phyloP scores from a whole-genome alignment of 352 stramenopile species.

The Pythium phragmitis region DNA sequence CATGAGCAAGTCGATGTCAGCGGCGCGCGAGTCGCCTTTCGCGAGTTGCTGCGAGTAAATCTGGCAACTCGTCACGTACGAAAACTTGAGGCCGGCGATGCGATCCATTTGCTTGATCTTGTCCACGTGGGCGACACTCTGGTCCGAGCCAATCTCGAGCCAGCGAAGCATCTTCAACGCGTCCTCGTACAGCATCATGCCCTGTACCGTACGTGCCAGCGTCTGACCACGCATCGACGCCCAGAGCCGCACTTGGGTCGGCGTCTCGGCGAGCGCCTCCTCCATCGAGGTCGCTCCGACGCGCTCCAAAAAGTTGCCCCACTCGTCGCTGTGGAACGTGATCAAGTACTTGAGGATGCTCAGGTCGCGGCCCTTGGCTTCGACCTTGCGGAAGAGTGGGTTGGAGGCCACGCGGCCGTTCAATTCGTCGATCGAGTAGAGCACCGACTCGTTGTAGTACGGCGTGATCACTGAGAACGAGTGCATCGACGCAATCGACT shows the following conservation, averaged over 20 bases:
- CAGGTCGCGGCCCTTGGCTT: slow-evolving; percentile 79
- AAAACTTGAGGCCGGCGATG: slow-evolving; percentile 86
- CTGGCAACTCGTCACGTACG: slow-evolving; percentile 89
- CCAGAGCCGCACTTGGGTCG: slow-evolving; percentile 84
- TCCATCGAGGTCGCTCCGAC: slow-evolving; percentile 73
- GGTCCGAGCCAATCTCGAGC: slow-evolving; percentile 85
- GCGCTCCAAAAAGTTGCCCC: slow-evolving; percentile 86
- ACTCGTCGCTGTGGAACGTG: slow-evolving; percentile 87
- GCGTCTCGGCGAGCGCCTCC: slow-evolving; percentile 76
- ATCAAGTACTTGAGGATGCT: slow-evolving; percentile 90
- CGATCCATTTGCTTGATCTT: slow-evolving; percentile 91
- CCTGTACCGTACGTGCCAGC: slow-evolving; percentile 81
- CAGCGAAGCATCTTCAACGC: slow-evolving; percentile 87
- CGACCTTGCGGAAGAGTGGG: slow-evolving; percentile 83
- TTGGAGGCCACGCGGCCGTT: slow-evolving; percentile 83
- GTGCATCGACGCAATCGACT: slow-evolving; percentile 84
- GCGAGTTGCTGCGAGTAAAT: slow-evolving; percentile 86
- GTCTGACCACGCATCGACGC: slow-evolving; percentile 87
- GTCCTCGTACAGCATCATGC: slow-evolving; percentile 91
- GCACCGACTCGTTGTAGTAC: slow-evolving; percentile 88
- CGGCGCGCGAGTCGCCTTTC: slow-evolving; percentile 63
- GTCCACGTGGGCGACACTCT: slow-evolving; percentile 80
- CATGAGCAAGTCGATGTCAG: slow-evolving; percentile 98
- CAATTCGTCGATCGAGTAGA: slow-evolving; percentile 84
- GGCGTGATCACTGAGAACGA: slow-evolving; percentile 88